Percentiles rank a stretch among this genome's conserved stretches.
Conservation (phyloP, 345 rosid genomes). For the Acer yangbiense region DNA sequence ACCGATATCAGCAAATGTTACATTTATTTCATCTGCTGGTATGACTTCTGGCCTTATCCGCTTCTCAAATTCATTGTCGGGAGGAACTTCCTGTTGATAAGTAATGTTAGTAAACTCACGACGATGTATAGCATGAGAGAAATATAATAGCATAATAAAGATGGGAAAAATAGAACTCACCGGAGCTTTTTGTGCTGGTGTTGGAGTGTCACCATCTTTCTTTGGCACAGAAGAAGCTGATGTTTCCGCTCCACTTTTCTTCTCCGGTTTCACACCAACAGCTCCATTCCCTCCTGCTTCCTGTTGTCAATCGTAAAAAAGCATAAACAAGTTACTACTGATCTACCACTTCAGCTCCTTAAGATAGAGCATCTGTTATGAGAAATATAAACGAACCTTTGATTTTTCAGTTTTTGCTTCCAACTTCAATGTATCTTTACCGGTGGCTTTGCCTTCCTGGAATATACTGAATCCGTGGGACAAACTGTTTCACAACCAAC, state of each 20-base stretch:
- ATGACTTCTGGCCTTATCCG: conserved; percentile 95
- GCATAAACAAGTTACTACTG: background rate
- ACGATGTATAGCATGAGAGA: background rate
- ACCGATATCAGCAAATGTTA: conserved; percentile 82
- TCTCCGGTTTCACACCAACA: conserved; percentile 32
- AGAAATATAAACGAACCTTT: conserved; percentile 33
- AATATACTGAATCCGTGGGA: conserved; percentile 84
- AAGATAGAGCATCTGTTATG: background rate
- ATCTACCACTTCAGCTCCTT: background rate
- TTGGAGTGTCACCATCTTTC: conserved; percentile 37
- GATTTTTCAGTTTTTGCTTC: conserved; percentile 48
- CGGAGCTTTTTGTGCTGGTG: conserved; percentile 44
- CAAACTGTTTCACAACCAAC: conserved; percentile 49
- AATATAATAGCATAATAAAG: background rate
- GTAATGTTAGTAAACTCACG: background rate
- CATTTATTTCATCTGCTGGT: conserved; percentile 73
- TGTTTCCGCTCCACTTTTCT: conserved; percentile 48
- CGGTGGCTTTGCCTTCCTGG: conserved; percentile 63
- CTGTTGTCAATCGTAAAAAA: conserved; percentile 35
- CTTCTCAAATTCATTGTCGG: conserved; percentile 96
- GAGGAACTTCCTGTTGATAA: conserved; percentile 59
- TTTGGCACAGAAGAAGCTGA: conserved; percentile 35
- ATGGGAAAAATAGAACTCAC: conserved; percentile 29
- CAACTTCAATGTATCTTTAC: conserved; percentile 51
- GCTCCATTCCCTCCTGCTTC: conserved; percentile 32